Evolutionary conservation across 1,284 basidiomycete species (phyloP).

Genomic region (Coriolopsis trogii): DNA sequence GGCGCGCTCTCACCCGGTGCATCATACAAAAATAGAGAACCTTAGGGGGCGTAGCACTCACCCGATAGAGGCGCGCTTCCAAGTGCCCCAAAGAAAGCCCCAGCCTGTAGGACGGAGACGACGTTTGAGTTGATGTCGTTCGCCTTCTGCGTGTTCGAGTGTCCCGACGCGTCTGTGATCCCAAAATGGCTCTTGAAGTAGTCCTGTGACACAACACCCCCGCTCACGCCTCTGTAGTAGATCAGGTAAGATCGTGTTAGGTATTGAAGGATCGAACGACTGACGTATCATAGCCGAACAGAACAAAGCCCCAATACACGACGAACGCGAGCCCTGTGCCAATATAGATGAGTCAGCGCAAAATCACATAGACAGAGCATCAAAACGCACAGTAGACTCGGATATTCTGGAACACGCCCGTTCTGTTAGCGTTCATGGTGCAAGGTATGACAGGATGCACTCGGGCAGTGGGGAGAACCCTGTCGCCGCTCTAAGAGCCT

Average conservation of each 20-base stretch:
- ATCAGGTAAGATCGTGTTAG: background rate
- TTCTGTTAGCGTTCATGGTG: too few species aligned
- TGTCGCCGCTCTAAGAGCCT: too few species aligned
- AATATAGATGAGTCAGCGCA: slow-evolving; percentile 26
- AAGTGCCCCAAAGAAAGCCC: slow-evolving; percentile 80
- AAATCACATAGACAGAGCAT: too few species aligned
- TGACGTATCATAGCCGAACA: slow-evolving; percentile 78
- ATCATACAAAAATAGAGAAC: background rate
- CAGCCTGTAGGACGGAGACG: slow-evolving; percentile 79
- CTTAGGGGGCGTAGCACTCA: slow-evolving; percentile 30
- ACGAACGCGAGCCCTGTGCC: slow-evolving; percentile 65
- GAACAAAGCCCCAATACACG: slow-evolving; percentile 76
- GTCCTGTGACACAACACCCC: slow-evolving; percentile 62
- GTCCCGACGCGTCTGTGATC: slow-evolving; percentile 44
- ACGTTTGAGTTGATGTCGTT: slow-evolving; percentile 61
- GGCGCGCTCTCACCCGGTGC: too few species aligned
- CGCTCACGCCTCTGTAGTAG: slow-evolving; percentile 50
- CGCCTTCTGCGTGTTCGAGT: slow-evolving; percentile 33
- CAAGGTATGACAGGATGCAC: too few species aligned
- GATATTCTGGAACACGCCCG: slow-evolving; percentile 51
- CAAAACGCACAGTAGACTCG: slow-evolving; percentile 58
- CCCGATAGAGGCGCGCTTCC: slow-evolving; percentile 66
- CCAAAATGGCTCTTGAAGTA: slow-evolving; percentile 68
- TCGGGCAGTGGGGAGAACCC: too few species aligned
- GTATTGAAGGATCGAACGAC: slow-evolving; percentile 28